These are phyloP conservation scores for Emergomyces pasteurianus DNA, from an alignment of 2,329 filamentous ascomycete species.

Conservation along the genomic window DNA sequence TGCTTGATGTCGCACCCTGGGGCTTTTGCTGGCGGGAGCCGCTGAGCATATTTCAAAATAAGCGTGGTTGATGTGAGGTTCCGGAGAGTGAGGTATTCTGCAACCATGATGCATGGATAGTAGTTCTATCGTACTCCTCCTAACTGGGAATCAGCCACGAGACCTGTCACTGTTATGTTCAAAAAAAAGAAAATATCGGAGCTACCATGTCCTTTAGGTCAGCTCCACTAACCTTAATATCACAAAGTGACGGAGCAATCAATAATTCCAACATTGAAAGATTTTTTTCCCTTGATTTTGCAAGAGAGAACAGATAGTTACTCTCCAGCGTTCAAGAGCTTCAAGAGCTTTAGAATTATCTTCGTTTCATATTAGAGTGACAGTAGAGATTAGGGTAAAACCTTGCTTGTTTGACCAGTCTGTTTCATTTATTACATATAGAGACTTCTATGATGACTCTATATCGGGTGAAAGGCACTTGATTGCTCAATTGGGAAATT, in stretches of 20 bases:
- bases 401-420: no score
- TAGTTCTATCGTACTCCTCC: not conserved
- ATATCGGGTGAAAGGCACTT: no score
- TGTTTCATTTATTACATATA: not conserved
- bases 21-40: conserved; percentile 49
- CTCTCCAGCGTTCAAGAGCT: not conserved
- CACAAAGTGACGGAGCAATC: not conserved
- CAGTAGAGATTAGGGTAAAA: no score
- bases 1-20: conserved; percentile 24
- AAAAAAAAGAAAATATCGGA: not conserved
- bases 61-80: conserved; percentile 69
- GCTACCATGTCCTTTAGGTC: not conserved
- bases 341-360: not conserved
- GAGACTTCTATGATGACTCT: no score
- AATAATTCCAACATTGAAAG: not conserved
- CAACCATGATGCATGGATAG: conserved; percentile 6
- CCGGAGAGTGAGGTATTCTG: conserved; percentile 52
- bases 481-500: no score
- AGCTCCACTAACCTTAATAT: not conserved
- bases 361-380: not conserved
- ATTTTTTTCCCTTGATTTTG: not conserved
- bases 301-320: not conserved
- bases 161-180: not conserved
- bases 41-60: conserved; percentile 60
- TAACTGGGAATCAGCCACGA: not conserved